A percentile compares a stretch with the other conserved stretches of the same genome.
phyloP scores from a whole-genome alignment of 2,329 filamentous ascomycete species.

The Hansfordia pulvinata region DNA sequence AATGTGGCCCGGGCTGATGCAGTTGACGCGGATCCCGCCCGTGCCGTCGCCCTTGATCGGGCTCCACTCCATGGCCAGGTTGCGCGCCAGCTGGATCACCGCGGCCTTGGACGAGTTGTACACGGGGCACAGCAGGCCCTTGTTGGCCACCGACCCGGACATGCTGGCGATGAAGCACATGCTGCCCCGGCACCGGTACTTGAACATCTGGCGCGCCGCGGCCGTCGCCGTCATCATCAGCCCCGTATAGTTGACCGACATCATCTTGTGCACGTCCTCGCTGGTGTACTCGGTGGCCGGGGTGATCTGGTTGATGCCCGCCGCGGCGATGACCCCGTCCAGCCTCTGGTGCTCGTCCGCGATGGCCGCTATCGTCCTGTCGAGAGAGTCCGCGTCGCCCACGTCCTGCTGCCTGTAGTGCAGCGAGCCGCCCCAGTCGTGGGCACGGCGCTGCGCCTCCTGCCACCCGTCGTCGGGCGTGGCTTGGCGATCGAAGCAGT shows the following conservation, averaged over 20 bases:
- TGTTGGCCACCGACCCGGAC: slow-evolving; percentile 34
- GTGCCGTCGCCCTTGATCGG: slow-evolving; percentile 20
- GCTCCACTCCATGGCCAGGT: slow-evolving; percentile 51
- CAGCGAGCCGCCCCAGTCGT: slow-evolving; percentile 48
- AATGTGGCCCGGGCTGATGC: slow-evolving; percentile 55
- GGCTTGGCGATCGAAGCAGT: slow-evolving; percentile 38
- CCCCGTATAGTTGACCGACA: slow-evolving; percentile 58
- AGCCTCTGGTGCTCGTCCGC: slow-evolving; percentile 45
- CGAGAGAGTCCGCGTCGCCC: slow-evolving; percentile 42
- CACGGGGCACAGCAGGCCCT: slow-evolving; percentile 51
- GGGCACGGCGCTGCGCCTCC: slow-evolving; percentile 43
- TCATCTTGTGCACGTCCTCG: slow-evolving; percentile 42
- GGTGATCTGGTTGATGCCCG: slow-evolving; percentile 55
- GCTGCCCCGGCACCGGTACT: slow-evolving; percentile 34
- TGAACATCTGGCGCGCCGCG: slow-evolving; percentile 49
- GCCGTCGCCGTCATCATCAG: slow-evolving; percentile 59
- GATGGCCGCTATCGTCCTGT: slow-evolving; percentile 44
- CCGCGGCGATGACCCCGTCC: slow-evolving; percentile 57
- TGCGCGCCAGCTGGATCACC: slow-evolving; percentile 47
- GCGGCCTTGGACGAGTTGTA: slow-evolving; percentile 57
- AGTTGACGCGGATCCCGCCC: slow-evolving; percentile 54
- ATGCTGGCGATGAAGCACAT: slow-evolving; percentile 45
- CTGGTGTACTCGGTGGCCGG: slow-evolving; percentile 53
- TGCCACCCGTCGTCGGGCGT: slow-evolving; percentile 43
- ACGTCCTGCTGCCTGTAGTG: slow-evolving; percentile 58